Conservation (phyloP, 768 basidiomycete genomes). For the Candolleomyces aberdarensis region DNA sequence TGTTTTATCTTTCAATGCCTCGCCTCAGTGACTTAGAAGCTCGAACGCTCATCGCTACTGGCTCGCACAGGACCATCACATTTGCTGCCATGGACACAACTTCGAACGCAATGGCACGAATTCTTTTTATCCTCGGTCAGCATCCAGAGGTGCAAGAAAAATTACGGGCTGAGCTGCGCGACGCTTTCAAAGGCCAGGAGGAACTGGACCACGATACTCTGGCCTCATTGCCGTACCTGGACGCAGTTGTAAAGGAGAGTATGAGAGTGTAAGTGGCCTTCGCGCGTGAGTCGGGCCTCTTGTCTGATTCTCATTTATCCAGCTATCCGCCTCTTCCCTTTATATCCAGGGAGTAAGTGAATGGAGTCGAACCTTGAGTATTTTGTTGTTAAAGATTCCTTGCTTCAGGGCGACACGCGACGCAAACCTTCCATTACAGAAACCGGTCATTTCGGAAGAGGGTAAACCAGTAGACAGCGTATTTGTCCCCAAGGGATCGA, state of each 20-base stretch:
- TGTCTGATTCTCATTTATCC: not conserved
- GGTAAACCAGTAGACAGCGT: conserved; percentile 24
- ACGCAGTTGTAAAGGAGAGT: conserved; percentile 32
- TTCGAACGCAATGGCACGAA: conserved; percentile 32
- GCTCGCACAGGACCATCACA: conserved; percentile 27
- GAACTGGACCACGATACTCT: conserved; percentile 29
- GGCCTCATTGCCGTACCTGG: conserved; percentile 28
- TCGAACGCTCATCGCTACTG: no score
- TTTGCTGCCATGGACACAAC: conserved; percentile 44
- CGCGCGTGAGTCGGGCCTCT: no score
- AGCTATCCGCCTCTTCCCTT: not conserved
- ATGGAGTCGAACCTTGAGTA: no score
- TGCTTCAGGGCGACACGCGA: no score
- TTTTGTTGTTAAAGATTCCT: no score
- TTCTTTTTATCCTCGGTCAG: conserved; percentile 27
- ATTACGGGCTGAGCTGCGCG: conserved; percentile 31
- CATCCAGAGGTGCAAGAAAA: conserved; percentile 36
- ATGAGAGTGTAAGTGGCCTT: conserved; percentile 20
- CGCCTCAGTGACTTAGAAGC: no score
- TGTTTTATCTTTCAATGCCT: not conserved
- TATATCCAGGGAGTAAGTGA: no score
- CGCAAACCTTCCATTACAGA: no score
- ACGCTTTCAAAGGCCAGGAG: conserved; percentile 20
- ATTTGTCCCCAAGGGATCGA: conserved; percentile 21
- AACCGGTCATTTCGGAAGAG: conserved; percentile 12